Evolutionary conservation across 1,139 yeast species (phyloP).

Genomic region (Hyphopichia burtonii): DNA sequence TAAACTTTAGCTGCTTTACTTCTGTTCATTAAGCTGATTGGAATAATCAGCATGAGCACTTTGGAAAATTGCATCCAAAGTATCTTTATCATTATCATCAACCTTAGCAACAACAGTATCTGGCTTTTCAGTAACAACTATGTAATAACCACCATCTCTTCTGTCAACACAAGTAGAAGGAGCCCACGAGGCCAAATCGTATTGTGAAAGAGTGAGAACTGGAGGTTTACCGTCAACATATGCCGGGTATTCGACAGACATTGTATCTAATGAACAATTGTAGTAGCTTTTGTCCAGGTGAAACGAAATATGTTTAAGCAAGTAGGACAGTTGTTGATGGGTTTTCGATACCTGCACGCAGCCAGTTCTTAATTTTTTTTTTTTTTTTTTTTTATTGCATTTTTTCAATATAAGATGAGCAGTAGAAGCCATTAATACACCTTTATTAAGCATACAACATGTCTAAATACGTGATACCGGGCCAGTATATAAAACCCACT

Average conservation of each 20-base stretch:
- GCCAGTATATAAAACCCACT: conserved; percentile 55
- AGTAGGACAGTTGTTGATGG: no score
- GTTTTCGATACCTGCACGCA: not conserved
- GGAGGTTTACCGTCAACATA: conserved; percentile 50
- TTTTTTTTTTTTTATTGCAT: not conserved
- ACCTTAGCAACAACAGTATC: conserved; percentile 43
- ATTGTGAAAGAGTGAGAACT: conserved; percentile 41
- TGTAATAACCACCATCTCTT: conserved; percentile 35
- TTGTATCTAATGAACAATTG: no score
- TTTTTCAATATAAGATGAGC: conserved; percentile 3
- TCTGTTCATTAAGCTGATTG: conserved; percentile 5
- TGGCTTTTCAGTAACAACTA: conserved; percentile 48
- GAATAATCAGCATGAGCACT: conserved; percentile 42
- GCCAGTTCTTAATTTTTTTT: not conserved
- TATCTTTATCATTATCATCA: conserved; percentile 31
- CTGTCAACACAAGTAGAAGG: conserved; percentile 48
- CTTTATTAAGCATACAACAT: not conserved
- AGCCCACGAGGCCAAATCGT: conserved; percentile 57
- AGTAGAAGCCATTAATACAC: not conserved
- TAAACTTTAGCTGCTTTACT: not conserved
- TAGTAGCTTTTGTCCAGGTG: no score
- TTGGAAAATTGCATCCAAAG: conserved; percentile 43
- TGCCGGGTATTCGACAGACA: conserved; percentile 29
- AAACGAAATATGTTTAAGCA: no score
- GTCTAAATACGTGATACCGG: conserved; percentile 60